A percentile compares a stretch with the other conserved stretches of the same genome.
Evolutionary conservation across 257 asterid species (phyloP).

Genomic region (Marsdenia floribunda): DNA sequence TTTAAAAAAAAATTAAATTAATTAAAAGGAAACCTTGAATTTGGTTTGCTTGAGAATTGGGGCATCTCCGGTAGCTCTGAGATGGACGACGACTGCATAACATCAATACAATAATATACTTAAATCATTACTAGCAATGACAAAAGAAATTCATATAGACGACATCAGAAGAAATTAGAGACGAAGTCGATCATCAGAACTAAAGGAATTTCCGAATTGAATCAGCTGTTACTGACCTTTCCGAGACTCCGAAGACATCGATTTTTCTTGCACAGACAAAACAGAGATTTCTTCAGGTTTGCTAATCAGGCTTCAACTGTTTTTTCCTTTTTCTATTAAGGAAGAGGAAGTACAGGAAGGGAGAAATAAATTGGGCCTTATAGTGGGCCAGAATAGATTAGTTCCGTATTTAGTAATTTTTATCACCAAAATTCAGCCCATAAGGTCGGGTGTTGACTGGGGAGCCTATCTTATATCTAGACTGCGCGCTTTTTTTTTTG

Average conservation of each 20-base stretch:
- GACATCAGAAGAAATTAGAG: no score
- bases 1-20: background rate
- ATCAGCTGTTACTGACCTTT: constrained; percentile 38
- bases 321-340: background rate
- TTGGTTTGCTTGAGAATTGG: constrained; percentile 93
- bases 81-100: constrained; percentile 76
- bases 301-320: background rate
- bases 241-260: constrained; percentile 54
- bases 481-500: no score
- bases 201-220: background rate
- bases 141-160: background rate
- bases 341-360: background rate
- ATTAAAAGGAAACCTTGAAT: constrained; percentile 58
- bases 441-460: no score
- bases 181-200: background rate
- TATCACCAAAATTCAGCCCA: no score
- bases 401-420: no score
- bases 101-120: background rate
- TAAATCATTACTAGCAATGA: background rate
- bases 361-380: no score
- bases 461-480: no score
- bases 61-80: constrained; percentile 96
- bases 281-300: background rate
- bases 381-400: no score
- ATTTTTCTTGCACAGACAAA: background rate